Conservation (phyloP, 2,329 filamentous ascomycete genomes). For the Verticillium dahliae region DNA sequence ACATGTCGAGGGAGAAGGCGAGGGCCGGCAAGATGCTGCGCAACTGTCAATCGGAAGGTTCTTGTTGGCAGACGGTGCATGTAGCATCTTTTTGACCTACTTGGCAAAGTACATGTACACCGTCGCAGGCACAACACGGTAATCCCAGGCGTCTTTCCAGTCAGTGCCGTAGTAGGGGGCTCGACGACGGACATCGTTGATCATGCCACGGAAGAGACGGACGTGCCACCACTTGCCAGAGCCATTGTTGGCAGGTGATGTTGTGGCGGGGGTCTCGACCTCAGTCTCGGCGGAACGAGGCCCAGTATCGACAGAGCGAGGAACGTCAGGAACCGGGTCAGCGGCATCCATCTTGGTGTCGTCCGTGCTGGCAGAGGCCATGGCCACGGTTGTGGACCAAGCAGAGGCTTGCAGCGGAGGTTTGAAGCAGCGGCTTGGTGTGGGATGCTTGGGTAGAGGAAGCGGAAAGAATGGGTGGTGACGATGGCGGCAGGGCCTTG, state of each 20-base stretch:
- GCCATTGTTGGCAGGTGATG: not conserved
- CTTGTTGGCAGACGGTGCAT: not conserved
- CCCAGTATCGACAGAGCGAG: too few relatives aligned
- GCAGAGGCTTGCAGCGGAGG: not conserved
- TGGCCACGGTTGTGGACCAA: not conserved
- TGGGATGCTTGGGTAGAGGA: not conserved
- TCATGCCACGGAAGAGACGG: constrained; percentile 70
- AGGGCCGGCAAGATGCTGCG: constrained; percentile 75
- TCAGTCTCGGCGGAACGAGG: not conserved
- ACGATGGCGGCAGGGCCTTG: not conserved
- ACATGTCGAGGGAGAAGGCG: constrained; percentile 91
- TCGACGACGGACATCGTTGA: constrained; percentile 68
- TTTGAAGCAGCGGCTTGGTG: not conserved
- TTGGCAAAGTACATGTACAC: constrained; percentile 96
- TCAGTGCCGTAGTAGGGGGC: constrained; percentile 75
- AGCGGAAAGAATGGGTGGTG: not conserved
- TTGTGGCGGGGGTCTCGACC: not conserved
- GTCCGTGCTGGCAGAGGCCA: not conserved
- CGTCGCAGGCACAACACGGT: constrained; percentile 79
- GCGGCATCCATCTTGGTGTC: not conserved
- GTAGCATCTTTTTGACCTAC: constrained; percentile 35
- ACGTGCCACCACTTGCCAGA: constrained; percentile 63
- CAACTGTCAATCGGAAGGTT: not conserved
- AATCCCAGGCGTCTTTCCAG: constrained; percentile 84
- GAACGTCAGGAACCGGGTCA: not conserved